A percentile compares a stretch with the other conserved stretches of the same genome.
Conservation (phyloP, 2,329 filamentous ascomycete species). For the Emmonsiellopsis sp. region DNA sequence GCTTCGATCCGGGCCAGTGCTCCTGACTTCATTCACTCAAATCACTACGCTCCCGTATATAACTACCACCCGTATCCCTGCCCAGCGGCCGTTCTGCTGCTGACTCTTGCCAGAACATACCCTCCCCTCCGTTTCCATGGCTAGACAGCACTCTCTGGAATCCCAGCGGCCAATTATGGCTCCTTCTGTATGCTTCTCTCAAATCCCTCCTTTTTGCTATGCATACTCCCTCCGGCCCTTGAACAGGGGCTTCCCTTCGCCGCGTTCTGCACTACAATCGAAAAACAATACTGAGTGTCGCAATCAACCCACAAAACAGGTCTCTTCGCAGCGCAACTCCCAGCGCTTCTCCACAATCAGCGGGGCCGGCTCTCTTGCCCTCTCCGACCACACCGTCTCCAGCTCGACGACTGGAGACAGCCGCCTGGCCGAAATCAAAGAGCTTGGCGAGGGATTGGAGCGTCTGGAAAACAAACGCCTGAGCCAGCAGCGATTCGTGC, state of each 20-base stretch:
- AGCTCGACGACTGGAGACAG: slow-evolving; percentile 38
- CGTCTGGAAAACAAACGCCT: slow-evolving; percentile 87
- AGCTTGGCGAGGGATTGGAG: slow-evolving; percentile 71
- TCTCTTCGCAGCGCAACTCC: slow-evolving; percentile 40
- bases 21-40: background rate
- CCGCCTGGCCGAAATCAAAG: slow-evolving; percentile 56
- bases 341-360: slow-evolving; percentile 47
- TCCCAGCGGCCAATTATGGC: slow-evolving; percentile 49
- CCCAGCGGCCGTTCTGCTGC: too few species aligned
- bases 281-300: background rate
- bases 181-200: slow-evolving; percentile 37
- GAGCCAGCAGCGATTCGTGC: slow-evolving; percentile 68
- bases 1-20: background rate
- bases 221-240: slow-evolving; percentile 11
- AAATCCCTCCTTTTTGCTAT: background rate
- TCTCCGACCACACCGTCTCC: slow-evolving; percentile 36
- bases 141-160: slow-evolving; percentile 39
- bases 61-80: too few species aligned
- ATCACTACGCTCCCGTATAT: background rate
- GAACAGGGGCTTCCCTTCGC: slow-evolving; percentile 6
- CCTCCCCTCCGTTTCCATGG: slow-evolving; percentile 17
- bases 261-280: background rate
- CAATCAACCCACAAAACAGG: slow-evolving; percentile 18
- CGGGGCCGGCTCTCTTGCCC: slow-evolving; percentile 36
- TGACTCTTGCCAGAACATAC: background rate